Evolutionary conservation across 495 filamentous ascomycete species (phyloP), one percentile per base, ranked within the genome.

Genomic region (Antarctomyces pellizariae): DNA sequence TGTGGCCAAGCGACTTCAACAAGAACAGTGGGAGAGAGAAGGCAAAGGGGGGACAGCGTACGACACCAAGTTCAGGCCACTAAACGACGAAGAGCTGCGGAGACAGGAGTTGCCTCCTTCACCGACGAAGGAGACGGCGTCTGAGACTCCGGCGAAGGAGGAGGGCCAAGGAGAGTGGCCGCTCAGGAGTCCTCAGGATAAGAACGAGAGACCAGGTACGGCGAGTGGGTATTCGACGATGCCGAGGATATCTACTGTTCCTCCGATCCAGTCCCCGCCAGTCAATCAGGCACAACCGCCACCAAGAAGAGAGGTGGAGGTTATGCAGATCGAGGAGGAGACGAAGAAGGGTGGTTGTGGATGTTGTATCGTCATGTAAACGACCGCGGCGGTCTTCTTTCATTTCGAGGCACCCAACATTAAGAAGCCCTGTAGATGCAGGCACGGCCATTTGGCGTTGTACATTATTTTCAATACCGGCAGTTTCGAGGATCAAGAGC

Each of bases 11-110:
- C 64, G 75, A 34, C 59, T 95, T 49, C 73, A 82, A 43, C 86
- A 93, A 54, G 78, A 93, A 45, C 78, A 86, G 43, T 90, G 78
- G 82, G 80, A 82, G 49, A 71, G 68, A 37, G 80, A 91, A 49
- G 82, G 80, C 26, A 75, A 75, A 27, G 71, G 70, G 33, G 77
- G 75, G 3, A 75, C 59, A 24, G 61, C 70, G 16, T 89, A 84
- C 45, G 83, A 90, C 45, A 69, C 64, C 34, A 65, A 86, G 38
- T 77, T 90, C 52, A 66, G 67, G 14, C 71, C 79, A 16, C 53
- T 91, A 17, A 75, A 75, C 11, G 56, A 63, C 24, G 54, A 59
- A 29, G 46, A 17, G 5, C 34, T 29, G 16, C 22, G 23, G 16
- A 28, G 21, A 25, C 13, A 24, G 41, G 47, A 11, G 25, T 37